Percentiles rank a stretch among this genome's conserved stretches.
phyloP scores from a whole-genome alignment of 306 rosid species.

The Dalbergia cochinchinensis region DNA sequence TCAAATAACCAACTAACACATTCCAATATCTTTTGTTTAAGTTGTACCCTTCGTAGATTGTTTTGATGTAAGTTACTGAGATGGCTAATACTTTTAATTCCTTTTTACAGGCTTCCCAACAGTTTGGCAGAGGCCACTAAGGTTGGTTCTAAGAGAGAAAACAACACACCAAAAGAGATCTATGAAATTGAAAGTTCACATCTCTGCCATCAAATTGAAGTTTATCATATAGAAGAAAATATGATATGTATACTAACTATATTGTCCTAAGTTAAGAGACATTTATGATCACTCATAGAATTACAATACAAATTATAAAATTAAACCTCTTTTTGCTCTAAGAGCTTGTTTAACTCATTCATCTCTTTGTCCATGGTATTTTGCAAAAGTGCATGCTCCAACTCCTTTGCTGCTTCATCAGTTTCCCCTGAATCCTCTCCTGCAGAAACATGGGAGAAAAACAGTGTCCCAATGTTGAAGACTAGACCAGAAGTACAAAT shows the following conservation, averaged over 20 bases:
- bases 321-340: slow-evolving; percentile 87
- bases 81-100: slow-evolving; percentile 12
- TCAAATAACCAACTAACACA: slow-evolving; percentile 28
- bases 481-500: too few relatives aligned
- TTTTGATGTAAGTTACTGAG: slow-evolving; percentile 13
- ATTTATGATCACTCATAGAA: slow-evolving; percentile 16
- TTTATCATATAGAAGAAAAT: slow-evolving; percentile 10
- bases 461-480: too few relatives aligned
- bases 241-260: not conserved
- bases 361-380: slow-evolving; percentile 80
- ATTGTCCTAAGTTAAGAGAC: slow-evolving; percentile 11
- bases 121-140: slow-evolving; percentile 3
- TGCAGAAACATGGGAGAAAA: slow-evolving; percentile 43
- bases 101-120: not conserved
- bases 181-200: slow-evolving; percentile 25
- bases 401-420: slow-evolving; percentile 69
- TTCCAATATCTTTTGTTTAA: slow-evolving; percentile 12
- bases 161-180: not conserved
- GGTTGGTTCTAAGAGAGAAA: slow-evolving; percentile 10
- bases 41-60: slow-evolving; percentile 30
- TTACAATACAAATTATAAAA: slow-evolving; percentile 32
- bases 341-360: slow-evolving; percentile 74
- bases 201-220: slow-evolving; percentile 5
- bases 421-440: slow-evolving; percentile 65
- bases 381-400: slow-evolving; percentile 74